Percentiles rank a stretch among this genome's conserved stretches.
Conservation (phyloP, 73 alveolate species). For the Paramecium octaurelia region DNA sequence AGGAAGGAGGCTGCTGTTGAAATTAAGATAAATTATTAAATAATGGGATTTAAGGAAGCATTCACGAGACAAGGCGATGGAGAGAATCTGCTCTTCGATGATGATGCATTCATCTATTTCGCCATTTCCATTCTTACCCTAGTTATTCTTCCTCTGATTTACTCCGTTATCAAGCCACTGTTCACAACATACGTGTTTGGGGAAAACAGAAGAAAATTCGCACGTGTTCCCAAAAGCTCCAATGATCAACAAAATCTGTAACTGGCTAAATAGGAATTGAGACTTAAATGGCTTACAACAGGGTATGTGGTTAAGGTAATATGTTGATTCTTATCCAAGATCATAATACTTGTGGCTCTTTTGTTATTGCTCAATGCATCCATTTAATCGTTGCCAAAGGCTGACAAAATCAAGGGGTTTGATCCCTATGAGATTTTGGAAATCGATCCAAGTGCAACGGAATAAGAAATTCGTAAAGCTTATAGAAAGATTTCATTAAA, state of each 20-base stretch:
- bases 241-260: conserved; percentile 23
- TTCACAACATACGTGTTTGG: conserved; percentile 28
- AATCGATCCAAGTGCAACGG: conserved; percentile 66
- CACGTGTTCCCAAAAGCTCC: background rate
- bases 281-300: background rate
- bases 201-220: conserved; percentile 8
- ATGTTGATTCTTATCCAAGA: background rate
- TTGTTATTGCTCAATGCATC: conserved; percentile 11
- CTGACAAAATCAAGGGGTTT: conserved; percentile 71
- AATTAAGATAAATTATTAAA: conserved; percentile 24
- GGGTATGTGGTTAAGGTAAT: background rate
- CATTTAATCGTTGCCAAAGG: conserved; percentile 50
- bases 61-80: conserved; percentile 60
- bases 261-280: background rate
- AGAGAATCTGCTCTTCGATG: conserved; percentile 51
- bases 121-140: conserved; percentile 50
- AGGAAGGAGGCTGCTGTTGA: conserved; percentile 54
- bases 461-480: conserved; percentile 66
- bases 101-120: conserved; percentile 59
- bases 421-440: conserved; percentile 82
- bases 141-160: conserved; percentile 16
- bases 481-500: conserved; percentile 69
- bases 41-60: conserved; percentile 59
- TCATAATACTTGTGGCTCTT: background rate
- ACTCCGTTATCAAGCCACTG: background rate